Evolutionary conservation across 148 eudicot species (phyloP).

Genomic region (Nepenthes mirabilis): DNA sequence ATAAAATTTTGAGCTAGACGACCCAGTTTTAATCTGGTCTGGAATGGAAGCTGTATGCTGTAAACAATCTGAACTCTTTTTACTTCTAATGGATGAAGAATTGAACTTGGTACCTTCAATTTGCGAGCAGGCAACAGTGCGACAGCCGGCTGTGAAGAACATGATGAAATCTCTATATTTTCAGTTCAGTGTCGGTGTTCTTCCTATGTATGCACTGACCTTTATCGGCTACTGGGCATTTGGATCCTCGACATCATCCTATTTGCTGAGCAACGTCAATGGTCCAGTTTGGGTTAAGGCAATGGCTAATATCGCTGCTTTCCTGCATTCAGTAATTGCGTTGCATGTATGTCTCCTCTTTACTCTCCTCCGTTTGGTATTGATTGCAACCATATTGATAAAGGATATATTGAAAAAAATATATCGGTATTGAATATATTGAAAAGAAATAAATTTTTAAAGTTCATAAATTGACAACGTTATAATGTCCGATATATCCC

Average conservation of each 20-base stretch:
- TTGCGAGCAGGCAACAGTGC: conserved; percentile 63
- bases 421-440: no score
- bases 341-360: conserved; percentile 43
- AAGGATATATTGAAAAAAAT: no score
- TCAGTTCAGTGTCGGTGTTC: conserved; percentile 71
- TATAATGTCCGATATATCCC: no score
- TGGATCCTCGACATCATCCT: conserved; percentile 47
- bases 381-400: no score
- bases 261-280: conserved; percentile 47
- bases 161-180: conserved; percentile 96
- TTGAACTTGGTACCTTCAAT: no score
- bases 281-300: conserved; percentile 84
- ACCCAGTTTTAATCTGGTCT: no score
- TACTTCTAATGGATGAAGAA: neutral
- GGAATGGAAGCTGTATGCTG: no score
- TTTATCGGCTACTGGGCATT: conserved; percentile 95
- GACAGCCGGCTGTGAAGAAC: conserved; percentile 78
- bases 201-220: conserved; percentile 68
- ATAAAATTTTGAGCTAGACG: no score
- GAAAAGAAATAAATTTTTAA: no score
- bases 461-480: no score
- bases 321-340: conserved; percentile 70
- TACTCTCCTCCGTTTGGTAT: neutral
- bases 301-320: conserved; percentile 55
- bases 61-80: neutral